Evolutionary conservation across 805 yeast species (phyloP).

Genomic region (Cyberlindnera euphorbiae): DNA sequence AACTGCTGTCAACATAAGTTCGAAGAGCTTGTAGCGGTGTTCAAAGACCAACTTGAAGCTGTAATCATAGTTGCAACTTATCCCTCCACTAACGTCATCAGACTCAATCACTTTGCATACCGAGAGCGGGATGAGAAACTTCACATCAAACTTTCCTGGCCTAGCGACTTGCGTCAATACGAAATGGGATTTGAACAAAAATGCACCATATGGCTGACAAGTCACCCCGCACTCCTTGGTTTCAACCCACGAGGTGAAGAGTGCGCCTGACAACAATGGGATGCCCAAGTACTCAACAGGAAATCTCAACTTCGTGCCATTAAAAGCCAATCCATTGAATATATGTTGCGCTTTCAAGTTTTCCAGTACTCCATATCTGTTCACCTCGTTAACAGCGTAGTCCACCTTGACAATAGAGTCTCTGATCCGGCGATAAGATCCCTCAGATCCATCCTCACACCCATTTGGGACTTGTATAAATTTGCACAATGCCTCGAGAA

Average conservation of each 20-base stretch:
- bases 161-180: constrained; percentile 31
- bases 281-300: constrained; percentile 45
- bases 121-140: constrained; percentile 45
- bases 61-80: constrained; percentile 28
- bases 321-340: constrained; percentile 17
- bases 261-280: constrained; percentile 39
- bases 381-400: constrained; percentile 26
- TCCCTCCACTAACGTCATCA: constrained; percentile 22
- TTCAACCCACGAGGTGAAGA: constrained; percentile 35
- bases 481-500: constrained; percentile 39
- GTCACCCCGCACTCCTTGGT: constrained; percentile 16
- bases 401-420: no score
- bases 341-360: constrained; percentile 15
- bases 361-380: constrained; percentile 27
- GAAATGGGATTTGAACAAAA: constrained; percentile 49
- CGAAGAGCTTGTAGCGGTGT: constrained; percentile 36
- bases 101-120: constrained; percentile 29
- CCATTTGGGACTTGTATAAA: no score
- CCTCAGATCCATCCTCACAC: no score
- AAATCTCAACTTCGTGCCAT: constrained; percentile 18
- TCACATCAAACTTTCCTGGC: constrained; percentile 29
- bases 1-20: constrained; percentile 35
- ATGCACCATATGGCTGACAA: constrained; percentile 28
- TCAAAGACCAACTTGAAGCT: constrained; percentile 46
- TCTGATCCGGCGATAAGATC: constrained; percentile 12